Base-by-base conservation (phyloP, 2,329 filamentous ascomycete species). In the Pseudocercospora ulei region DNA sequence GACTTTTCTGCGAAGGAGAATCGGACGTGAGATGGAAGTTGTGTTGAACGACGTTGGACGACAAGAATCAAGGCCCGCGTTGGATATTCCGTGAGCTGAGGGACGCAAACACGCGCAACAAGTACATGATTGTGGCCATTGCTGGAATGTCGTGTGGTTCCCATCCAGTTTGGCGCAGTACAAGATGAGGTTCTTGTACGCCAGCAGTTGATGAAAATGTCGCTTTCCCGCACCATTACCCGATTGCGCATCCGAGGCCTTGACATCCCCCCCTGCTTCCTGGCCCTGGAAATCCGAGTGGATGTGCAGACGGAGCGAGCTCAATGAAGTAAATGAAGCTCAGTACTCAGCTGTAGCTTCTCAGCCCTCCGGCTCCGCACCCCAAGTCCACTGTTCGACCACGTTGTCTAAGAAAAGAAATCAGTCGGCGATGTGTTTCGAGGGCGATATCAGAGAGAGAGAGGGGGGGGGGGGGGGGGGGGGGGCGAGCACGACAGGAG, bases 41-140 rank as follows among this genome's bases (percentile, higher is more conserved):
- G 24, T 26, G 5, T 12, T 26, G 9, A 26, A 11, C 2, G 24
- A 26, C 8, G 9, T 26, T 6, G n/a, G 24, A 26, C 24, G 24
- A 26, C 7, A 26, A 26, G 9, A 4, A 11, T 3, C 5, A 11
- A 12, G 24, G 24, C 9, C 5, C n/a, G 13, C 24, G 7, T 7
- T 26, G n/a, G 13, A 12, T 26, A 7, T 26, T 11, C 6, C 13
- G 13, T 12, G 24, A 26, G 6, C 24, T 26, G 3, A n/a, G 24
- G 6, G 24, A 26, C 4, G 26, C 18, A 2, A 33, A 33, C 8
- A 6, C 25, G 19, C 34, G 58, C 18, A 52, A 60, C 4, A 47
- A 53, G 19, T 57, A 49, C 46, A 51, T 58, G 5, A 51, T 59
- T 11, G 11, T 30, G 3, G 27, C 14, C 3, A 18, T 14, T n/a